Base-by-base conservation (phyloP, 1,284 basidiomycete genomes). In the Anthracocystis setariae region DNA sequence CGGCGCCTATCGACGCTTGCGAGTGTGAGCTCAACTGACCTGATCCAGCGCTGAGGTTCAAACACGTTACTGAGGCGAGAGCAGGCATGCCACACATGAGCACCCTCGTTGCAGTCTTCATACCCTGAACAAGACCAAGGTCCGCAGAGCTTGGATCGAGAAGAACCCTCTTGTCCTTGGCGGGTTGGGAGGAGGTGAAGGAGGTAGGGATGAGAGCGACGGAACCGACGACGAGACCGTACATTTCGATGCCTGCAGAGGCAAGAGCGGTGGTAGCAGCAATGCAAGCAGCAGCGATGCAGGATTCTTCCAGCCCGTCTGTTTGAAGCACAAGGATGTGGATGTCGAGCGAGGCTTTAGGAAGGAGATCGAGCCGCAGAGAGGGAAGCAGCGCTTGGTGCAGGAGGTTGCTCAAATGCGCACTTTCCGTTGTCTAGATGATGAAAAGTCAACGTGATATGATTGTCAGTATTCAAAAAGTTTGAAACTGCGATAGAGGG, bases 331-430 rank as follows among this genome's bases (percentile, higher is more conserved):
- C 87, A 15, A 90, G 91, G 43, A 99, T 85, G 83, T 92, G 94
- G 27, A 98, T 86, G 84, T 98, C 96, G 74, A 98, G 89, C 8
- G 90, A 90, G 0, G 93, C 92, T 84, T 98, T 99, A 8, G 96
- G 95, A 5, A 97, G 87, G 3, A 93, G 86, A 74, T 97, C 93
- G 18, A 98, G 86, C 38, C 92, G 89, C 7, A 98, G 87, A 1
- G 94, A 89, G 0, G 96, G 90, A 0, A 90, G 84, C 15, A 99
- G 86, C 1, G 94, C 90, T 84, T 96, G 93, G 53, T 93, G 89
- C 25, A 99, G 89, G 12, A 92, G 88, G 21, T 90, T 86, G 0
- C 92, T 90, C 29, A 97, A 85, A 3, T 91, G 89, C 24, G 92
- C 87, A 66, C 95, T 92, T 85, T 99, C 96, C 15, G 92, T 92